Evolutionary conservation across 768 basidiomycete species (phyloP), one percentile per base, ranked within the genome.

Genomic region (Agrocybe praecox): DNA sequence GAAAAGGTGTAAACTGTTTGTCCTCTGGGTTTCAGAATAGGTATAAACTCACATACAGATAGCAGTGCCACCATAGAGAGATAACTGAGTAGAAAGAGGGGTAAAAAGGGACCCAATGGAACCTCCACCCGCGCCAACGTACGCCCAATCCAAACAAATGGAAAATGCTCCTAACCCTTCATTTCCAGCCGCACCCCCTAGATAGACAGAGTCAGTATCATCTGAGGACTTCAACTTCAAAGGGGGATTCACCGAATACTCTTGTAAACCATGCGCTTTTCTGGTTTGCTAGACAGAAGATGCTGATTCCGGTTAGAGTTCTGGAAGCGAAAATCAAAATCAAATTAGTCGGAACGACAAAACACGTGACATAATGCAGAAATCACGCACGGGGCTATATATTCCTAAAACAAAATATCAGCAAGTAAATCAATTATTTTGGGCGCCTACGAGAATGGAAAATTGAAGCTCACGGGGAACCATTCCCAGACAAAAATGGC

Each of bases 141-240:
- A 74, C 24, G 80, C 81, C 83, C 84, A 85, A 63, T 86, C 84
- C 22, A 86, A 72, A 57, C 73, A 82, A 45, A 84, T 60, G 1
- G 82, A 76, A 45, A 85, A 75, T 33, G 81, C 67, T n/a, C 82
- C 84, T 18, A 85, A 71, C 18, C 83, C 83, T 65, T 84, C 82
- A 53, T 84, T 82, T 45, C 73, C 82, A 12, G 80, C 76, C 15
- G 74, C 78, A 12, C 82, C 82, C 42, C 69, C 69, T 67, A 29
- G 49, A 9, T 40, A 26, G 21, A 44, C 4, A 6, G 15, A 49
- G 11, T 18, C 18, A 14, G 36, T n/a, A 14, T 40, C 36, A 40
- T n/a, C 12, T 5, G 21, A 12, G 22, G 6, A 24, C 1, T 17
- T 21, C 21, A 22, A 17, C 10, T n/a, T 43, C 1, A 45, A 36